phyloP scores from a whole-genome alignment of 208 protist genomes.

The Trypanosoma boissoni region DNA sequence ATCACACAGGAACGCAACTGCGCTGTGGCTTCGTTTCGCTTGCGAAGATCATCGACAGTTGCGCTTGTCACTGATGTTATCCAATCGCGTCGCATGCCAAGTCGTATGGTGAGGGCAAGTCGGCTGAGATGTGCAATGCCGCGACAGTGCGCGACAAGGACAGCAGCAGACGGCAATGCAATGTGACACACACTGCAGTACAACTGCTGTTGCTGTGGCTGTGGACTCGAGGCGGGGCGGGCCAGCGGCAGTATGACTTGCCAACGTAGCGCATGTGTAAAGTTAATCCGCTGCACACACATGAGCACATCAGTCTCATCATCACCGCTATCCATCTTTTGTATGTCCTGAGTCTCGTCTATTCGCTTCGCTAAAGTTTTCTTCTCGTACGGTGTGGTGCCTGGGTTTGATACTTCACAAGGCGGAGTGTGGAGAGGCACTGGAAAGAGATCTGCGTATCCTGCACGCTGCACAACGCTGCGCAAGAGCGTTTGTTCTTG shows the following conservation, averaged over 20 bases:
- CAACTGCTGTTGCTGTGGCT: conserved; percentile 1
- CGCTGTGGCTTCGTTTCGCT: conserved; percentile 7
- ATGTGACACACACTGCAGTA: conserved; percentile 64
- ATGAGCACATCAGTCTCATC: conserved; percentile 17
- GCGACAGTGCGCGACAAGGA: conserved; percentile 41
- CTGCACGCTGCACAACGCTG: conserved; percentile 29
- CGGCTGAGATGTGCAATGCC: conserved; percentile 42
- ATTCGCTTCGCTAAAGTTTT: too few species aligned
- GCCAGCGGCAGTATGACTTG: conserved; percentile 38
- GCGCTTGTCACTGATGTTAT: conserved; percentile 5
- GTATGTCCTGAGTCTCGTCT: background rate
- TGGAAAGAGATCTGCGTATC: conserved; percentile 43
- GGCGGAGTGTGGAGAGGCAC: conserved; percentile 15
- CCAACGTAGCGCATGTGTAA: conserved; percentile 56
- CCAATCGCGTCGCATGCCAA: conserved; percentile 25
- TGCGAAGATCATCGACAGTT: conserved; percentile 8
- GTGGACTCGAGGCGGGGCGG: background rate
- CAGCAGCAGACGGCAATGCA: conserved; percentile 13
- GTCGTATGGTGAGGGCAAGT: conserved; percentile 40
- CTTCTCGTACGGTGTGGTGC: too few species aligned
- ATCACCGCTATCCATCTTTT: conserved; percentile 2
- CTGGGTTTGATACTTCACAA: too few species aligned
- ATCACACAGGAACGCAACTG: conserved; percentile 34
- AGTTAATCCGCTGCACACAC: conserved; percentile 44
- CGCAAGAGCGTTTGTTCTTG: conserved; percentile 16